Percentiles rank a stretch among this genome's conserved stretches.
Evolutionary conservation across 768 basidiomycete genomes (phyloP).

Genomic region (Rhodosporidiobolus odoratus): DNA sequence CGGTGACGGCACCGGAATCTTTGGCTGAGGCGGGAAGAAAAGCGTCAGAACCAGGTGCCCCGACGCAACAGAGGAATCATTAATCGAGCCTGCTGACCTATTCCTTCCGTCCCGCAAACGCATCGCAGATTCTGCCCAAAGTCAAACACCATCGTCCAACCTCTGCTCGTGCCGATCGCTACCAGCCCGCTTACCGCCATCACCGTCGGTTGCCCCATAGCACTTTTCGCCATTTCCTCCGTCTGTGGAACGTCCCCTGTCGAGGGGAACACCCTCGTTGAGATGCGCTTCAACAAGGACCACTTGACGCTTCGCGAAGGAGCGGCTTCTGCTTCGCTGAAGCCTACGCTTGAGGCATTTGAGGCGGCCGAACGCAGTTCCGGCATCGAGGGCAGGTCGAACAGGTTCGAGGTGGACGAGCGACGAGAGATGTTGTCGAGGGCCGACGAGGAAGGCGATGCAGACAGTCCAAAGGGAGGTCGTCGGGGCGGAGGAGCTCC

Average conservation of each 20-base stretch:
- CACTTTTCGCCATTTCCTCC: constrained; percentile 49
- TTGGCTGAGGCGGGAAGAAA: constrained; percentile 51
- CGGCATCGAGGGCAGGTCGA: constrained; percentile 21
- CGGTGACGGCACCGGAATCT: constrained; percentile 70
- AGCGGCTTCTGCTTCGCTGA: neutral
- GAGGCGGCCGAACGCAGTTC: constrained; percentile 23
- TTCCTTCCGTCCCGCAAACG: constrained; percentile 65
- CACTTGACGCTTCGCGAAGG: constrained; percentile 63
- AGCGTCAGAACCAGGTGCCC: constrained; percentile 25
- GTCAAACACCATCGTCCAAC: constrained; percentile 75
- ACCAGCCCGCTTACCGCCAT: constrained; percentile 79
- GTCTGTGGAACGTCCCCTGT: constrained; percentile 31
- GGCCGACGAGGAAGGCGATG: constrained; percentile 15
- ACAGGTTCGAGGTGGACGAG: constrained; percentile 29
- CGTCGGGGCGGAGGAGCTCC: neutral
- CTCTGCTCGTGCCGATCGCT: constrained; percentile 77
- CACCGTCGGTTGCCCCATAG: constrained; percentile 67
- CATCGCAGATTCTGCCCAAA: constrained; percentile 79
- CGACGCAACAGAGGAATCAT: neutral
- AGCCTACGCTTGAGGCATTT: neutral
- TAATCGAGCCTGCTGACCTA: too few species aligned
- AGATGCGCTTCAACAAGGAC: constrained; percentile 62
- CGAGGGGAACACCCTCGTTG: constrained; percentile 56
- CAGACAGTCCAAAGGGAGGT: neutral
- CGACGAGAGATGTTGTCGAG: constrained; percentile 23